Percentiles rank a stretch among this genome's conserved stretches.
phyloP scores from a whole-genome alignment of 331 rosid genomes.

The Acacia concinna region DNA sequence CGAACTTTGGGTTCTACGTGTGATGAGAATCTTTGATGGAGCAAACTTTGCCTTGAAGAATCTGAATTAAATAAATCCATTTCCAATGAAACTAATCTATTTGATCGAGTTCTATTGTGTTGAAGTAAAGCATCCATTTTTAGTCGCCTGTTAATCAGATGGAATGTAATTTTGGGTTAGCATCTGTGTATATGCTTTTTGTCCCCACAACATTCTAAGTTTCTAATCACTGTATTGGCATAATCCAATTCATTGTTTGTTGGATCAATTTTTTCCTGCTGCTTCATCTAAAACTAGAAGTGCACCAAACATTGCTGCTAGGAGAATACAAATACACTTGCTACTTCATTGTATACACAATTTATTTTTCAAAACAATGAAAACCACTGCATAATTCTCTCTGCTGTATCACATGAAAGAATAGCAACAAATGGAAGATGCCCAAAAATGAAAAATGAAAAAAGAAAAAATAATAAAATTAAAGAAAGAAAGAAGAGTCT shows the following conservation, averaged over 20 bases:
- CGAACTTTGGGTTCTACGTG: not conserved
- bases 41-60: not conserved
- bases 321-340: not conserved
- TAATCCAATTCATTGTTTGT: not conserved
- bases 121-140: not conserved
- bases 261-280: not conserved
- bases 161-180: not conserved
- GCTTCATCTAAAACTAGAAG: not conserved
- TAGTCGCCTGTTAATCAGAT: not conserved
- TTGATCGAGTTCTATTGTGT: not conserved
- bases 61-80: not conserved
- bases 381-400: slow-evolving; percentile 21
- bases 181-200: not conserved
- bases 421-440: not conserved
- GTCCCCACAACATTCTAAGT: not conserved
- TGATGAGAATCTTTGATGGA: not conserved
- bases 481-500: not conserved
- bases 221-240: not conserved
- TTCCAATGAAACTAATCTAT: not conserved
- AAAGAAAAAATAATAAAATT: not conserved
- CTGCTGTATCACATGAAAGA: slow-evolving; percentile 4
- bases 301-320: not conserved
- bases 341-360: slow-evolving; percentile 19
- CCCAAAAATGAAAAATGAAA: not conserved
- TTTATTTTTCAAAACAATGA: not conserved